Evolutionary conservation across 2,329 filamentous ascomycete species (phyloP), one percentile per base, ranked within the genome.

Genomic region (Colletotrichum tabaci): DNA sequence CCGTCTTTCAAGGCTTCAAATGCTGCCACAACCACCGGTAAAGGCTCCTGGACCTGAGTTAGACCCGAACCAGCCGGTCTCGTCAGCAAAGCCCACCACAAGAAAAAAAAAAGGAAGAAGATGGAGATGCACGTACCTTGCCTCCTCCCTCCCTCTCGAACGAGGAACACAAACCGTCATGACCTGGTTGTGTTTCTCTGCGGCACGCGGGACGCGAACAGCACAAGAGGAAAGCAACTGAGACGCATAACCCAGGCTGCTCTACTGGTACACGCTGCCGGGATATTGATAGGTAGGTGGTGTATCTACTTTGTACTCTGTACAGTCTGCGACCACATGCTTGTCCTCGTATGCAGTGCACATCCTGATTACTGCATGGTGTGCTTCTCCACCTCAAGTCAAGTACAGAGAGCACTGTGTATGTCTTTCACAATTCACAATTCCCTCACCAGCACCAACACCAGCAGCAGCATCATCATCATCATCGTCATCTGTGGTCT

Each of bases 1-100:
- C 53, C 35, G 38, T 42, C 55, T 15, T 42, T 23, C 50, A 50
- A 55, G 42, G 42, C n/a, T 42, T 35, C 50, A 50, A 47, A 42
- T 49, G 47, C 57, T 35, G 26, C 46, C 58, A 63, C 46, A 38
- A 66, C 67, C 44, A 66, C 57, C 47, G 8, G 53, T 40, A 66
- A 55, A 53, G 53, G 66, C 61, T 40, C 61, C 10, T 69, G 67
- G 64, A 35, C 56, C 56, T 49, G 67, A 21, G 49, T 44, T 57
- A 67, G 62, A 16, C 67, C 67, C 13, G 50, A 71, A 62, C 26
- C 50, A 67, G 64, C 18, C 23, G 57, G 35, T 38, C 35, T 35
- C 38, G 21, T 35, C 35, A 50, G 57, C 64, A 38, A 62, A 56
- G 46, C 44, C 44, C 44, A 26, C 62, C 49, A 38, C 9, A 38